Percentiles rank a stretch among this genome's conserved stretches.
Conservation (phyloP, 2,329 filamentous ascomycete species). For the Ceratocystis papillata region DNA sequence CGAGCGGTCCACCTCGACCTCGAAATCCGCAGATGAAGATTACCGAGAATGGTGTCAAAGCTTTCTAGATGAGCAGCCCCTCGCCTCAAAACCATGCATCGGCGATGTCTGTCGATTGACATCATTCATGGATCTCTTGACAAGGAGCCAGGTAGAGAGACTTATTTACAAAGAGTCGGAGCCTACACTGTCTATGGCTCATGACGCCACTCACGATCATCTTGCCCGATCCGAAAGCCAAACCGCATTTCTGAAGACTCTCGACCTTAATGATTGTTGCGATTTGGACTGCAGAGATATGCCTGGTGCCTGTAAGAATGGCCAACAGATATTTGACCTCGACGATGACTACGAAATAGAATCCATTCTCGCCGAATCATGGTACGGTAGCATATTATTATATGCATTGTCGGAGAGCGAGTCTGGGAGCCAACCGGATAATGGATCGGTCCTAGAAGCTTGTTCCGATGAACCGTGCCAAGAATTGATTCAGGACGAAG, state of each 20-base stretch:
- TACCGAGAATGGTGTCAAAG: background rate
- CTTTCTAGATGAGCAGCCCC: background rate
- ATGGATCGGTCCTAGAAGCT: background rate
- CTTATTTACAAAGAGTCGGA: background rate
- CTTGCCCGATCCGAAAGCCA: background rate
- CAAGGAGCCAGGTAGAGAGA: background rate
- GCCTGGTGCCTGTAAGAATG: background rate
- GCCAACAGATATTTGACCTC: background rate
- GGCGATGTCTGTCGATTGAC: background rate
- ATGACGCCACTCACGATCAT: background rate
- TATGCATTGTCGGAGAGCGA: background rate
- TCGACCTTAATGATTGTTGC: background rate
- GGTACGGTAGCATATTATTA: background rate
- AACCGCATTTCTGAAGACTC: background rate
- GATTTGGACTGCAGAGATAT: background rate
- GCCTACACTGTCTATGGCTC: background rate
- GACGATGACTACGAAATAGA: background rate
- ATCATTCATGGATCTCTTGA: background rate
- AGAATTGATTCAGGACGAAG: too few relatives aligned
- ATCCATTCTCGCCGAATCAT: background rate
- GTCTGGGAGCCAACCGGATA: background rate
- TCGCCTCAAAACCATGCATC: background rate
- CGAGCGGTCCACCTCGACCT: too few relatives aligned
- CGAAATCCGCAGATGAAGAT: background rate
- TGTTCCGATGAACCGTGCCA: background rate